Percentiles rank a stretch among this genome's conserved stretches.
phyloP scores from a whole-genome alignment of 2,329 filamentous ascomycete genomes.

The Nemania abortiva region DNA sequence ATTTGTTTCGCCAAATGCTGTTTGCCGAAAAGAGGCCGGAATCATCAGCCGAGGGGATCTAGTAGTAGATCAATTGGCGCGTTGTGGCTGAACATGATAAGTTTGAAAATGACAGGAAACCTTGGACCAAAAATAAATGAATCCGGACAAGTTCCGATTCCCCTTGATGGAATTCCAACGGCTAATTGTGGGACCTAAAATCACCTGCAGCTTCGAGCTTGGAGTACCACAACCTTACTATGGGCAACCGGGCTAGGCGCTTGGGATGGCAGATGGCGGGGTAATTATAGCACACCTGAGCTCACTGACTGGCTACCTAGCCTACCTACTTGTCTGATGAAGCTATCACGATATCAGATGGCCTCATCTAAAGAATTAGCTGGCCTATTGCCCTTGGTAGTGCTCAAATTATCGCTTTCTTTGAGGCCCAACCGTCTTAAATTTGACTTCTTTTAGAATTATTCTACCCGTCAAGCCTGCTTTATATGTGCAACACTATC shows the following conservation, averaged over 20 bases:
- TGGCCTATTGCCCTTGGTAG: neutral
- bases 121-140: neutral
- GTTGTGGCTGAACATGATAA: conserved; percentile 13
- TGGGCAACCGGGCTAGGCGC: too few species aligned
- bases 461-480: conserved; percentile 20
- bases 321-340: too few species aligned
- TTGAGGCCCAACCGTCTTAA: neutral
- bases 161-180: conserved; percentile 24
- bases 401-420: neutral
- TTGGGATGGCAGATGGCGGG: too few species aligned
- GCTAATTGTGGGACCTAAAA: conserved; percentile 33
- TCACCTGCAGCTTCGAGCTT: conserved; percentile 8
- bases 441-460: conserved; percentile 8
- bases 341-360: neutral
- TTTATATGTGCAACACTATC: conserved; percentile 10
- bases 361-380: neutral
- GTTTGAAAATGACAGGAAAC: conserved; percentile 7
- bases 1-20: neutral
- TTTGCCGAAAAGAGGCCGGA: neutral
- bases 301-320: too few species aligned
- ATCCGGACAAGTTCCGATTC: conserved; percentile 2
- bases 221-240: too few species aligned
- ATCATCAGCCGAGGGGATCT: neutral
- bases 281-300: too few species aligned
- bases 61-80: conserved; percentile 15